Conservation (phyloP, 2,329 filamentous ascomycete species). For the Celoporthe dispersa region DNA sequence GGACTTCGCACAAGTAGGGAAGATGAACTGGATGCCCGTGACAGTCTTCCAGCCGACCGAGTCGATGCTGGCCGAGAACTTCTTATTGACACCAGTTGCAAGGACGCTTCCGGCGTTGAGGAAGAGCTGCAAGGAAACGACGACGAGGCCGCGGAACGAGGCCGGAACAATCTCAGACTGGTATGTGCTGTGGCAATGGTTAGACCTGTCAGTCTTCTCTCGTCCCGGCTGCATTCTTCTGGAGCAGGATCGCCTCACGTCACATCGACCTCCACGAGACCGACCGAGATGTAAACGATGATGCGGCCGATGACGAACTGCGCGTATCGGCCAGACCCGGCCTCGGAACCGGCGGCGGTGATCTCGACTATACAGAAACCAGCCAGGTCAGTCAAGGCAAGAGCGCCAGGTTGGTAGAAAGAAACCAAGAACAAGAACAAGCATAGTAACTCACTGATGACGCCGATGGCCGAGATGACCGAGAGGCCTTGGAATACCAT, state of each 20-base stretch:
- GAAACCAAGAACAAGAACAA: too few species aligned
- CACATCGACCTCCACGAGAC: conserved; percentile 32
- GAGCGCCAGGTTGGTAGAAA: too few species aligned
- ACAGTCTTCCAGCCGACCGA: conserved; percentile 24
- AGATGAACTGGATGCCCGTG: conserved; percentile 10
- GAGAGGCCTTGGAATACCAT: conserved; percentile 21
- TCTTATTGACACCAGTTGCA: conserved; percentile 30
- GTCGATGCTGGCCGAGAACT: conserved; percentile 18
- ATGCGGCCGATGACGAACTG: conserved; percentile 33
- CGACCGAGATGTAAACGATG: conserved; percentile 33
- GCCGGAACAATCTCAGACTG: conserved; percentile 33
- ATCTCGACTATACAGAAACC: conserved; percentile 30
- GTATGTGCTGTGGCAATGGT: conserved; percentile 28
- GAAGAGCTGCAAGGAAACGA: conserved; percentile 33
- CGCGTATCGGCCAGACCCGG: conserved; percentile 28
- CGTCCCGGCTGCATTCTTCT: background rate
- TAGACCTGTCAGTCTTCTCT: too few species aligned
- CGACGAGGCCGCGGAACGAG: conserved; percentile 30
- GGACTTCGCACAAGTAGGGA: background rate
- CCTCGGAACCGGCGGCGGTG: conserved; percentile 25
- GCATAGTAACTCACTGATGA: too few species aligned
- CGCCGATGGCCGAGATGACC: too few species aligned
- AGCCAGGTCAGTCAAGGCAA: background rate
- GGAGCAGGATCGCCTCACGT: conserved; percentile 25
- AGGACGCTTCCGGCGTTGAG: conserved; percentile 28